phyloP scores from a whole-genome alignment of 2,329 filamentous ascomycete genomes.

The Exutisphaerella laricina region DNA sequence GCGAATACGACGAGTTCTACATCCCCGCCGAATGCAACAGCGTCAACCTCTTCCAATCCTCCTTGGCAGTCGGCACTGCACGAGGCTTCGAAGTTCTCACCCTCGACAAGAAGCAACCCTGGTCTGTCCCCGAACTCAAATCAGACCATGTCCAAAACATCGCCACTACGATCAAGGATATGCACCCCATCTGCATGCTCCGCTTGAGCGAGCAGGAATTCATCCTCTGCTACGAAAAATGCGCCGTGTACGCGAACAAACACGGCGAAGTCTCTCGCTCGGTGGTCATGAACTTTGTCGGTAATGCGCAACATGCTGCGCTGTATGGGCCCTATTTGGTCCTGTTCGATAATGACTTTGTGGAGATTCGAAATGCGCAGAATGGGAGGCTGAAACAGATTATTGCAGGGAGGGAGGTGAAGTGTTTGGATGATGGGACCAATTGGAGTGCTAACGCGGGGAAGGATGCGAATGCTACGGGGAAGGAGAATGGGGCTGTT shows the following conservation, averaged over 20 bases:
- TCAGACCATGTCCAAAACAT: constrained; percentile 77
- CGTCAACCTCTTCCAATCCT: constrained; percentile 93
- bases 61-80: constrained; percentile 82
- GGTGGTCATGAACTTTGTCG: constrained; percentile 99
- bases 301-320: constrained; percentile 78
- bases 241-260: constrained; percentile 96
- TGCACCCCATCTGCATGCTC: constrained; percentile 93
- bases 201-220: constrained; percentile 84
- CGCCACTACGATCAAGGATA: constrained; percentile 71
- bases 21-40: constrained; percentile 92
- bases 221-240: constrained; percentile 88
- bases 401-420: constrained; percentile 84
- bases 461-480: constrained; percentile 4
- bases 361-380: constrained; percentile 94
- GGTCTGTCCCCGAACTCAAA: constrained; percentile 84
- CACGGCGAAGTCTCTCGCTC: constrained; percentile 91
- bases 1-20: constrained; percentile 98
- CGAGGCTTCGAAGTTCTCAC: constrained; percentile 95
- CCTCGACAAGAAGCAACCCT: constrained; percentile 92
- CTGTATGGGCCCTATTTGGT: constrained; percentile 89
- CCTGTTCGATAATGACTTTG: constrained; percentile 92
- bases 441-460: constrained; percentile 43
- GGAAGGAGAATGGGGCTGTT: constrained; percentile 12
- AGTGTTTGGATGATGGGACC: constrained; percentile 80
- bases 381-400: constrained; percentile 92